Conservation (phyloP, 176 grass and related monocot species). For the Aegilops tauschii region DNA sequence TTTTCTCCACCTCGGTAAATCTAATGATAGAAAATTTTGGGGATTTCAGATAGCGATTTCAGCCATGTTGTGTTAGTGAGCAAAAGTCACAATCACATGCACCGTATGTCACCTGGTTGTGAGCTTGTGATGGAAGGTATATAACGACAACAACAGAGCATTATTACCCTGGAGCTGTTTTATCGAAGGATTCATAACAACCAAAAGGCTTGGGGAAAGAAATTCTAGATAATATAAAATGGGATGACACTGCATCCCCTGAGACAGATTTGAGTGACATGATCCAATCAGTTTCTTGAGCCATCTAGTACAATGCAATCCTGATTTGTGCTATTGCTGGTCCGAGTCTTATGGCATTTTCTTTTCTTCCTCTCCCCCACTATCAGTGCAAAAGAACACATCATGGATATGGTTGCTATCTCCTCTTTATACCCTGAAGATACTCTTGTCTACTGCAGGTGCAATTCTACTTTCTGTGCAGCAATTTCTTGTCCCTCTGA, state of each 20-base stretch:
- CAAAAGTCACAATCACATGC: conserved; percentile 2
- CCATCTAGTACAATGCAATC: conserved; percentile 17
- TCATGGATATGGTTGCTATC: conserved; percentile 47
- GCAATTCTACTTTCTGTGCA: conserved; percentile 12
- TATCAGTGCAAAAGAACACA: conserved; percentile 37
- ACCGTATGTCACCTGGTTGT: conserved; percentile 12
- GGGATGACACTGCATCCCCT: neutral
- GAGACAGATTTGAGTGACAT: conserved; percentile 14
- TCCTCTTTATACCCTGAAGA: conserved; percentile 46
- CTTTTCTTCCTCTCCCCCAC: conserved; percentile 29
- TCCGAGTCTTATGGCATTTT: conserved; percentile 32
- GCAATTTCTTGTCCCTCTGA: conserved; percentile 23
- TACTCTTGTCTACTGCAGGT: conserved; percentile 42
- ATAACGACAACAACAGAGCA: neutral
- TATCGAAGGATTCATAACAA: neutral
- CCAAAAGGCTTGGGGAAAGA: neutral
- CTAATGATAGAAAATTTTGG: neutral
- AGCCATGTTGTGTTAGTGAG: neutral
- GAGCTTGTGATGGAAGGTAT: neutral
- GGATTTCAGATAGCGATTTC: neutral
- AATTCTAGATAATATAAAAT: conserved; percentile 1
- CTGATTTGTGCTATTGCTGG: conserved; percentile 35
- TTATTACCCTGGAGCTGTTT: neutral
- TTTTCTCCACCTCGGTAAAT: neutral
- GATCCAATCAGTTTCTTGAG: neutral